These are phyloP conservation scores for Glycine soja DNA, from an alignment of 306 rosid species.

Conservation along the genomic window DNA sequence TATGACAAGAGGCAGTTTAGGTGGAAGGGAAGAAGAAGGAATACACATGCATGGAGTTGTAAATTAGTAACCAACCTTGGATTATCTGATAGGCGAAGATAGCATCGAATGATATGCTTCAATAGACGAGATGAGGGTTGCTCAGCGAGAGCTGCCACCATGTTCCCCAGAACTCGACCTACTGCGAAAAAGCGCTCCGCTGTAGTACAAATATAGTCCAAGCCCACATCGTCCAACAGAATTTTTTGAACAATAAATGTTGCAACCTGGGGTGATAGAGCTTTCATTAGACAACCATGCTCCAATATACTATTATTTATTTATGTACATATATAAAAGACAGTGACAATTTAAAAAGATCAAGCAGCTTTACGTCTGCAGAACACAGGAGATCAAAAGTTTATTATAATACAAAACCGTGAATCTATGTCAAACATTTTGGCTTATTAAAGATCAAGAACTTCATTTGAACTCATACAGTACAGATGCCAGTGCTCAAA, in stretches of 20 bases:
- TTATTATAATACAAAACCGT: neutral
- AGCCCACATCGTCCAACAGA: conserved; percentile 90
- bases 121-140: conserved; percentile 89
- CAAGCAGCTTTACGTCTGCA: neutral
- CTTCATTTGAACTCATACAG: conserved; percentile 21
- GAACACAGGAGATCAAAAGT: conserved; percentile 9
- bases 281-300: conserved; percentile 46
- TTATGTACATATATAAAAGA: neutral
- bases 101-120: conserved; percentile 92
- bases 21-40: neutral
- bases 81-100: conserved; percentile 91
- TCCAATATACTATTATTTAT: conserved; percentile 26
- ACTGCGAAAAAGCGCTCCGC: conserved; percentile 96
- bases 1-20: neutral
- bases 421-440: conserved; percentile 8
- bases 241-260: conserved; percentile 91
- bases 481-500: conserved; percentile 1
- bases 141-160: conserved; percentile 93
- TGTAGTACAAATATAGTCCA: conserved; percentile 93
- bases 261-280: conserved; percentile 69
- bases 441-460: conserved; percentile 7
- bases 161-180: conserved; percentile 83
- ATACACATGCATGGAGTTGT: neutral
- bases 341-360: conserved; percentile 11
- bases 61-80: conserved; percentile 66